Evolutionary conservation across 306 rosid species (phyloP), one percentile per base, ranked within the genome.

Genomic region (Cajanus cajan): DNA sequence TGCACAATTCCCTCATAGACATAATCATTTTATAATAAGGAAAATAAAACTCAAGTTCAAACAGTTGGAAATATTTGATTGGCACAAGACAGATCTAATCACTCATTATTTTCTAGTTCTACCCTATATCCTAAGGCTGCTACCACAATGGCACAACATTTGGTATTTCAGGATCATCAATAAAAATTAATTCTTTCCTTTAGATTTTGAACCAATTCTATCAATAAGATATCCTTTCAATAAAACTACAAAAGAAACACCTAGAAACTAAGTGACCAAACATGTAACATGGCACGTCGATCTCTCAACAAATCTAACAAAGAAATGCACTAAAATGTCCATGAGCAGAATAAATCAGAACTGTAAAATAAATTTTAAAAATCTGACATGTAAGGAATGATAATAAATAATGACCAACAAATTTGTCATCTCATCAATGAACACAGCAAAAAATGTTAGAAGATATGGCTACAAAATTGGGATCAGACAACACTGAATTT

Each of bases 401-500:
- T 71, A 70, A 34, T 34, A 68, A 77, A 73, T 69, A 41, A 37
- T 43, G 62, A 68, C 25, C 14, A 41, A 33, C 34, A 74, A 50
- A 45, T 71, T 31, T 25, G n/a, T n/a, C n/a, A n/a, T n/a, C n/a
- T 68, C 40, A 59, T 40, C 5, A 28, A 14, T 47, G 65, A 52
- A 70, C 10, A 28, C 21, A 36, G 61, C 47, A n/a, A 59, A 31
- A 18, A 66, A 78, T 82, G 80, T 18, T 37, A 37, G 79, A 57
- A 81, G 68, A 31, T 65, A 36, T 55, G 66, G 31, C 58, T 18
- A 51, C 13, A 24, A 65, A 80, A 51, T 33, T 25, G 34, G 52
- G 58, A 79, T 37, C 39, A 51, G 57, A 68, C 6, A 33, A 63
- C 59, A 71, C 74, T 39, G 37, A 78, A 89, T 98, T 90, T 91